A percentile compares a stretch with the other conserved stretches of the same genome.
Conservation (phyloP, 2,329 filamentous ascomycete species). For the Verruconis gallopava region DNA sequence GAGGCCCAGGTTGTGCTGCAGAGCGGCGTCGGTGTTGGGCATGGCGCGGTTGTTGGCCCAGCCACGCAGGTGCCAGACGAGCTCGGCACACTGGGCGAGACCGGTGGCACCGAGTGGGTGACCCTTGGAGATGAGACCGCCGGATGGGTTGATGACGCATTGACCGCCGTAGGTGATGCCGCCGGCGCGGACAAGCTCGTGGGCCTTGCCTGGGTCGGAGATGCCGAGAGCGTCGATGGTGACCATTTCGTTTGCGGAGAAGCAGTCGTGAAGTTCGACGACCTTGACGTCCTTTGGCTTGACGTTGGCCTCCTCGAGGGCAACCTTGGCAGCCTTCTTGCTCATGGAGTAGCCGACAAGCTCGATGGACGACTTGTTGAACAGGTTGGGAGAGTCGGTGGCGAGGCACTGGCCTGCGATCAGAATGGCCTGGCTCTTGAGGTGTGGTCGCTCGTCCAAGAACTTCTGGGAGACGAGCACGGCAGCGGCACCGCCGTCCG, state of each 20-base stretch:
- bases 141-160: constrained; percentile 81
- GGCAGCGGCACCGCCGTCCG: constrained; percentile 79
- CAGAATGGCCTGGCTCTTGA: constrained; percentile 69
- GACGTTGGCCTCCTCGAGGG: constrained; percentile 60
- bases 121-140: constrained; percentile 89
- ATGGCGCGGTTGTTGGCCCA: constrained; percentile 86
- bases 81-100: constrained; percentile 87
- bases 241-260: constrained; percentile 89
- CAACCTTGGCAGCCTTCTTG: constrained; percentile 52
- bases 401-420: constrained; percentile 79
- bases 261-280: constrained; percentile 93
- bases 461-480: constrained; percentile 83
- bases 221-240: constrained; percentile 78
- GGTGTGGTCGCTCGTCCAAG: constrained; percentile 70
- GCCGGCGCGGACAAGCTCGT: constrained; percentile 74
- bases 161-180: constrained; percentile 84
- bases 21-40: constrained; percentile 53
- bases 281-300: constrained; percentile 59
- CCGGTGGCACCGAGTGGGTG: constrained; percentile 89
- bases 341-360: constrained; percentile 84
- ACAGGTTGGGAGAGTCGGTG: constrained; percentile 72
- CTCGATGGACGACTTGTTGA: constrained; percentile 70
- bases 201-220: constrained; percentile 65
- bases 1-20: constrained; percentile 89
- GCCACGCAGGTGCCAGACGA: constrained; percentile 88